phyloP scores from a whole-genome alignment of 495 filamentous ascomycete species.

The Aspergillus olivimuriae region DNA sequence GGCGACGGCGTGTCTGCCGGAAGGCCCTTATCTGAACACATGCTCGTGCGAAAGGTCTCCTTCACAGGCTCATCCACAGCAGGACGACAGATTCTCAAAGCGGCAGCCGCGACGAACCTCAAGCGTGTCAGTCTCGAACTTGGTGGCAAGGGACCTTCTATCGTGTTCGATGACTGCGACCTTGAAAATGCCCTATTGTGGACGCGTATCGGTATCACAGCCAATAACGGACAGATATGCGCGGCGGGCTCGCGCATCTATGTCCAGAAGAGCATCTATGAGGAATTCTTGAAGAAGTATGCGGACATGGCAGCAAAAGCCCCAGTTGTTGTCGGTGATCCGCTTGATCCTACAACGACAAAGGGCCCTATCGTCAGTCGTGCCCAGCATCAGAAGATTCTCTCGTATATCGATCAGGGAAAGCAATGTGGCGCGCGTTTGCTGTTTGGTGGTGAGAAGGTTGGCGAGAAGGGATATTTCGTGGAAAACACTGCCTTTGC shows the following conservation, averaged over 20 bases:
- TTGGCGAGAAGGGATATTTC: slow-evolving; percentile 37
- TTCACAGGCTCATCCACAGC: slow-evolving; percentile 22
- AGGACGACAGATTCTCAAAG: slow-evolving; percentile 23
- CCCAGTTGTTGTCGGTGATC: slow-evolving; percentile 58
- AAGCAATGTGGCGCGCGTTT: slow-evolving; percentile 72
- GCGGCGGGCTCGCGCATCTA: slow-evolving; percentile 44
- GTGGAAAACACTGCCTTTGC: slow-evolving; percentile 44
- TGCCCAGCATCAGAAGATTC: slow-evolving; percentile 75
- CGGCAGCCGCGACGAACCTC: slow-evolving; percentile 38
- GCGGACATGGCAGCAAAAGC: slow-evolving; percentile 8
- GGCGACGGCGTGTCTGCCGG: slow-evolving; percentile 76
- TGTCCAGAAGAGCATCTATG: slow-evolving; percentile 50
- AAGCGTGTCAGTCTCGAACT: slow-evolving; percentile 44
- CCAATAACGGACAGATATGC: slow-evolving; percentile 50
- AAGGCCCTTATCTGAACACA: slow-evolving; percentile 67
- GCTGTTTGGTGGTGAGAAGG: slow-evolving; percentile 57
- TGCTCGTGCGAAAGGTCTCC: slow-evolving; percentile 69
- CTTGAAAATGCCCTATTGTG: slow-evolving; percentile 35
- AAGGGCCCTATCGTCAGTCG: slow-evolving; percentile 83
- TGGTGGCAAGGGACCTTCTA: slow-evolving; percentile 38
- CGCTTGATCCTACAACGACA: slow-evolving; percentile 60
- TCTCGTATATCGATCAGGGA: slow-evolving; percentile 68
- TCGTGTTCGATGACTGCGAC: slow-evolving; percentile 41
- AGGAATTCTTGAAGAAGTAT: slow-evolving; percentile 39
- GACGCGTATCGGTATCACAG: slow-evolving; percentile 37